Percentiles rank a stretch among this genome's conserved stretches.
Conservation (phyloP, 345 rosid species). For the Eucalyptus polybractea region DNA sequence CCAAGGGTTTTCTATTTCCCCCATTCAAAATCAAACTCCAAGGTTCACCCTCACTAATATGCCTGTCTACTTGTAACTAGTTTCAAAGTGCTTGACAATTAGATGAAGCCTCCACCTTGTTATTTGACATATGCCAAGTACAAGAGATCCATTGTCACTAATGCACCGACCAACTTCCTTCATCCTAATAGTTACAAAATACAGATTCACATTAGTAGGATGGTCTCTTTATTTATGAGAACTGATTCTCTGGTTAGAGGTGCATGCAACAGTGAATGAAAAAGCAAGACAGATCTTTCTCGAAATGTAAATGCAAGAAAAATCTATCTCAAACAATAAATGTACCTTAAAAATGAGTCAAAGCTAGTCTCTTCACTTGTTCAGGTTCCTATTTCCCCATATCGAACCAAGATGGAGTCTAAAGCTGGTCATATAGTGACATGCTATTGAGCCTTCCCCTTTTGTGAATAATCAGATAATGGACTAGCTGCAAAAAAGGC, state of each 20-base stretch:
- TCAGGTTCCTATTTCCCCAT: background rate
- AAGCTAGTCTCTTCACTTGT: background rate
- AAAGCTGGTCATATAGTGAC: background rate
- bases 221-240: background rate
- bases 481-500: background rate
- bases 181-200: background rate
- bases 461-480: background rate
- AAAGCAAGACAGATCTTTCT: background rate
- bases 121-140: background rate
- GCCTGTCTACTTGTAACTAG: background rate
- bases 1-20: background rate
- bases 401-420: background rate
- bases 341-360: background rate
- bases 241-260: background rate
- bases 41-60: background rate
- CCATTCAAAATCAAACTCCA: background rate
- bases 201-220: background rate
- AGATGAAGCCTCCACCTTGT: background rate
- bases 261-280: background rate
- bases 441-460: background rate
- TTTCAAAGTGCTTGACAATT: background rate
- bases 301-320: background rate
- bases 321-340: background rate
- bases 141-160: background rate
- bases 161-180: background rate